phyloP scores from a whole-genome alignment of 2,329 filamentous ascomycete genomes.

The Macrophomina tecta region DNA sequence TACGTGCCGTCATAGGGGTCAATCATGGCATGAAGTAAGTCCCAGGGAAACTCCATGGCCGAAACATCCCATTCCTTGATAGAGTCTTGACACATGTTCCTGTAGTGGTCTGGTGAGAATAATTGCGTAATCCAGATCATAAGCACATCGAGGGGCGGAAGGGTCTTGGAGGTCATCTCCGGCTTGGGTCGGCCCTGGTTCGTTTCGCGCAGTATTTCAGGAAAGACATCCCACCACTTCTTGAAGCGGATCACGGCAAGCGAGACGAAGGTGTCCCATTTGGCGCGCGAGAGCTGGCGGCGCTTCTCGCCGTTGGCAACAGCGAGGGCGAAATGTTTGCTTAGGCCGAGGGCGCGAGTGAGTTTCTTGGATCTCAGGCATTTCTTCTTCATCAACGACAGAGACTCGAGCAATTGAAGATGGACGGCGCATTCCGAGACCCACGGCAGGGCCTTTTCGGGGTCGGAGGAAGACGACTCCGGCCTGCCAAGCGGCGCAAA shows the following conservation, averaged over 20 bases:
- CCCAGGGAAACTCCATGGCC: constrained; percentile 24
- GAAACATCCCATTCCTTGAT: constrained; percentile 22
- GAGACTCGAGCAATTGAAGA: constrained; percentile 26
- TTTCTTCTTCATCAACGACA: constrained; percentile 10
- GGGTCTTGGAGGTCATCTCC: constrained; percentile 8
- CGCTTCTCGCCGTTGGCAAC: constrained; percentile 10
- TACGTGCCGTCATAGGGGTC: constrained; percentile 22
- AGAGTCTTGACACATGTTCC: constrained; percentile 18
- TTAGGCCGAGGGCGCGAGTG: constrained; percentile 16
- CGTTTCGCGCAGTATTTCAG: constrained; percentile 21
- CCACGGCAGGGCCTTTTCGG: constrained; percentile 22
- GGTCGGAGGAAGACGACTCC: background rate
- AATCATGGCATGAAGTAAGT: constrained; percentile 9
- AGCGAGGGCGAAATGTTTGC: background rate
- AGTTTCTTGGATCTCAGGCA: constrained; percentile 8
- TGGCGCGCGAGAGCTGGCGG: constrained; percentile 6
- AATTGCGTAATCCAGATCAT: constrained; percentile 28
- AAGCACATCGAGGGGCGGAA: constrained; percentile 25
- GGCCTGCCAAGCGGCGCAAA: constrained; percentile 21
- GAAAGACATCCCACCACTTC: constrained; percentile 22
- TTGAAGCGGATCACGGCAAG: constrained; percentile 26
- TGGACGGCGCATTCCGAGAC: constrained; percentile 27
- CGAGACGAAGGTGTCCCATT: constrained; percentile 25
- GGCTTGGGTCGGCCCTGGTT: constrained; percentile 2
- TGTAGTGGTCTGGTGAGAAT: constrained; percentile 21